Percentiles rank a stretch among this genome's conserved stretches.
These are phyloP conservation scores for Climacium dendroides DNA, from an alignment of 225 moss, liverwort and hornwort genomes.

Conservation along the genomic window DNA sequence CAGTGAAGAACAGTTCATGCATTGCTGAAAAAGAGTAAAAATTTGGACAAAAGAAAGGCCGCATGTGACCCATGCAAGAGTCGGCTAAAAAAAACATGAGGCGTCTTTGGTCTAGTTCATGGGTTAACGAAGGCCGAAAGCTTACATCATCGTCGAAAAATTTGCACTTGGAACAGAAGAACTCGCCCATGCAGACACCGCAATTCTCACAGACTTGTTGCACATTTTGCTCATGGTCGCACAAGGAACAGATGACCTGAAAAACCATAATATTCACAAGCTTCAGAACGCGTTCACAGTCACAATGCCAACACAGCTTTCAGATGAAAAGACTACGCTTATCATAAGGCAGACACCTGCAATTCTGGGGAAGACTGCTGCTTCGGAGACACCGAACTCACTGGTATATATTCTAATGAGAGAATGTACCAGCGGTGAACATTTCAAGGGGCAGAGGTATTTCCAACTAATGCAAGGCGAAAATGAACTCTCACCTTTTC, in stretches of 20 bases:
- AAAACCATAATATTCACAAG: neutral
- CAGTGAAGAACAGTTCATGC: neutral
- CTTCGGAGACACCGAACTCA: neutral
- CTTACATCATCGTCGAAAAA: slow-evolving; percentile 76
- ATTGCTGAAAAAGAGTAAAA: neutral
- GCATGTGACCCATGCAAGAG: neutral
- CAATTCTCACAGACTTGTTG: slow-evolving; percentile 73
- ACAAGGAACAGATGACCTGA: slow-evolving; percentile 79
- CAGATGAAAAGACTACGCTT: neutral
- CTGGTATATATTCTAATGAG: neutral
- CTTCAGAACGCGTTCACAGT: neutral
- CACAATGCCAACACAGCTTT: neutral
- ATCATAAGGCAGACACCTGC: neutral
- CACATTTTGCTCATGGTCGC: slow-evolving; percentile 74
- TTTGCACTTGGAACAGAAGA: slow-evolving; percentile 74
- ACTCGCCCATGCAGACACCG: slow-evolving; percentile 93
- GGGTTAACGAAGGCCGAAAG: no score
- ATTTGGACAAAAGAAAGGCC: neutral
- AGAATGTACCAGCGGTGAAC: neutral
- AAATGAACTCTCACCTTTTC: slow-evolving; percentile 27
- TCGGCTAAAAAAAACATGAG: no score
- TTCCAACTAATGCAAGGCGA: neutral
- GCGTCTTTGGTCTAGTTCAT: no score
- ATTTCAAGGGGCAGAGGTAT: neutral
- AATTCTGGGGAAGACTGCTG: neutral